These are phyloP conservation scores for Carex arenaria DNA, from an alignment of 202 grass and related monocot species.

Conservation along the genomic window DNA sequence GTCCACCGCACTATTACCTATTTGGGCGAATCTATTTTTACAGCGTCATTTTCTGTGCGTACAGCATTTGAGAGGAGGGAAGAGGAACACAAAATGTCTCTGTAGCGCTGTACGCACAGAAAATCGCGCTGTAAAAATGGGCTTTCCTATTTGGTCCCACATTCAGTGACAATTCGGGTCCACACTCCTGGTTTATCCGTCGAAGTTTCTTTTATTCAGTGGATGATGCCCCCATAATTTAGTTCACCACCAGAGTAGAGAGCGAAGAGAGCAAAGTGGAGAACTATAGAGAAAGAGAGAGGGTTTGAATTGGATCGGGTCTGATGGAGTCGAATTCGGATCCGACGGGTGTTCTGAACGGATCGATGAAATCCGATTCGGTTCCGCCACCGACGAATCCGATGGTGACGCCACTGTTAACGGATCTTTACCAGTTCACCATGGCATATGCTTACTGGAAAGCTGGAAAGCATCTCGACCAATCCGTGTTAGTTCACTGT, in stretches of 20 bases:
- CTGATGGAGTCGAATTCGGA: constrained; percentile 14
- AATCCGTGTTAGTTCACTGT: constrained; percentile 47
- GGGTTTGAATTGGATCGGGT: background rate
- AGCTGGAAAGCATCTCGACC: constrained; percentile 82
- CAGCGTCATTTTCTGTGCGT: too few species aligned
- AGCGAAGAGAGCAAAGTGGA: too few species aligned
- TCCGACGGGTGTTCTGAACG: constrained; percentile 7
- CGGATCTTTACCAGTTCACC: constrained; percentile 97
- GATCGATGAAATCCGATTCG: background rate
- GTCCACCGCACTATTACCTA: too few species aligned
- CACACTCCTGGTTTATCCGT: too few species aligned
- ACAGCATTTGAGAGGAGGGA: too few species aligned
- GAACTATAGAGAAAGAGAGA: background rate
- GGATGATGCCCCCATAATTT: background rate
- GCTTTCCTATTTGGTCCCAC: too few species aligned
- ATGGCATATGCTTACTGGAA: constrained; percentile 99
- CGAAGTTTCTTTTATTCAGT: background rate
- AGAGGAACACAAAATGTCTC: too few species aligned
- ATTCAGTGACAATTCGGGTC: too few species aligned
- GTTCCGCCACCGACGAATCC: constrained; percentile 59
- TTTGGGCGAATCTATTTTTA: too few species aligned
- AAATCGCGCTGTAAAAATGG: too few species aligned
- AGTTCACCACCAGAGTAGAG: background rate
- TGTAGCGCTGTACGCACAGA: too few species aligned
- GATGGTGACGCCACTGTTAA: constrained; percentile 87